Evolutionary conservation across 768 basidiomycete genomes (phyloP).

Genomic region (Boletus reticulatus): DNA sequence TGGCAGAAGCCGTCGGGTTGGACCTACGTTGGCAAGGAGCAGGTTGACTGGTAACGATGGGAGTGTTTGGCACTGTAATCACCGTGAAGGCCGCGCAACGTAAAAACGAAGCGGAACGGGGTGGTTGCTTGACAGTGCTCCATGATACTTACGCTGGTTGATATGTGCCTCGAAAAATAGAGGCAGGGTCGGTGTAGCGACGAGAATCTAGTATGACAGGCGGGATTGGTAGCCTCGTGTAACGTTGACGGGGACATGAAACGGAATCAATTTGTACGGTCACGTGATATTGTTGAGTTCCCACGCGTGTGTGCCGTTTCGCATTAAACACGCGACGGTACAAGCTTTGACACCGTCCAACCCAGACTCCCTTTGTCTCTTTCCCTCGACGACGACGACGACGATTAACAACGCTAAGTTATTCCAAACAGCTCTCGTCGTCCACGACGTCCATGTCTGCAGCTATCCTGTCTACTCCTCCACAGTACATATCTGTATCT

Average conservation of each 20-base stretch:
- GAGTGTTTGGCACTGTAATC: not conserved
- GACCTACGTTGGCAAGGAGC: not conserved
- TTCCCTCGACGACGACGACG: conserved; percentile 15
- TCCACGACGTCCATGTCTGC: conserved; percentile 21
- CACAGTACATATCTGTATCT: conserved; percentile 36
- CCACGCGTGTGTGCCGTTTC: conserved; percentile 24
- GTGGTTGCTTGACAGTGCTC: not conserved
- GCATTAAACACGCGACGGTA: conserved; percentile 30
- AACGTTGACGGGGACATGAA: conserved; percentile 26
- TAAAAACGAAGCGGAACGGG: not conserved
- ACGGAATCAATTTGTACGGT: conserved; percentile 28
- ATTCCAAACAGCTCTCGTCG: conserved; percentile 10
- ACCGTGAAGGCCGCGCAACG: conserved; percentile 1
- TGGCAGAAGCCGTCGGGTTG: not conserved
- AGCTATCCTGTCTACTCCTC: conserved; percentile 30
- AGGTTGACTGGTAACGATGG: not conserved
- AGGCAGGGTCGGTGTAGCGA: conserved; percentile 1
- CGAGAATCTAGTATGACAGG: not conserved
- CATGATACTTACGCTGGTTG: not conserved
- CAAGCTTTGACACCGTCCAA: conserved; percentile 4
- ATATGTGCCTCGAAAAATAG: not conserved
- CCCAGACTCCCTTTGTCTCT: conserved; percentile 13
- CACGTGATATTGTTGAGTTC: conserved; percentile 38
- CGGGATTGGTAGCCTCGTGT: conserved; percentile 31
- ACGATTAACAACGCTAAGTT: conserved; percentile 21